These are phyloP conservation scores for Tylopilus plumbeoviolaceoides DNA, from an alignment of 768 basidiomycete genomes.

Conservation along the genomic window DNA sequence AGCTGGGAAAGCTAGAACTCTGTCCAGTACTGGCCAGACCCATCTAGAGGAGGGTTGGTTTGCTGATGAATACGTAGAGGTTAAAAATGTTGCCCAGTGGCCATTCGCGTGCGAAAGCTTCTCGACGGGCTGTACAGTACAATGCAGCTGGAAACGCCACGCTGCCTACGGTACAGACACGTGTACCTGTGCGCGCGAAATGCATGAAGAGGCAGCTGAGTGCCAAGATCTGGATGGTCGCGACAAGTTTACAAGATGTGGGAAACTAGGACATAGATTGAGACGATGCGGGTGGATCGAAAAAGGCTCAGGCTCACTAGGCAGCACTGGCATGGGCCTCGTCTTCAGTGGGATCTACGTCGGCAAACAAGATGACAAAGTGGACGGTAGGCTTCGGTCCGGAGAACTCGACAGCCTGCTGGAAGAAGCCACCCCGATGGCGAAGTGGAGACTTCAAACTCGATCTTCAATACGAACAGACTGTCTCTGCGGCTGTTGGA, in stretches of 20 bases:
- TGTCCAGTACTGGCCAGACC: too few species aligned
- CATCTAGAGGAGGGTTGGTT: too few species aligned
- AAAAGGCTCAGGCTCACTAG: too few species aligned
- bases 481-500: slow-evolving; percentile 84
- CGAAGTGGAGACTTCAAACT: slow-evolving; percentile 55
- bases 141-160: not conserved
- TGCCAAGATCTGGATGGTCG: too few species aligned
- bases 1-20: too few species aligned
- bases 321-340: slow-evolving; percentile 85
- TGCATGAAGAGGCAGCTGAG: too few species aligned
- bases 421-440: slow-evolving; percentile 59
- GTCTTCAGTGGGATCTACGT: slow-evolving; percentile 77
- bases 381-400: slow-evolving; percentile 85
- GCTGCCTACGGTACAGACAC: too few species aligned
- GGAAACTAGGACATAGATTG: too few species aligned
- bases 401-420: slow-evolving; percentile 78
- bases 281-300: too few species aligned
- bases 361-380: slow-evolving; percentile 82
- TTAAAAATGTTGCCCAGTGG: slow-evolving; percentile 96
- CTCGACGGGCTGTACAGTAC: slow-evolving; percentile 85
- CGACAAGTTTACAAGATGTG: too few species aligned
- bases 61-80: too few species aligned
- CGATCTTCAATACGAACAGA: slow-evolving; percentile 74
- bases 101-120: slow-evolving; percentile 89
- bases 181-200: slow-evolving; percentile 93